These are phyloP conservation scores for Ophiocordyceps camponoti-leonardi DNA, from an alignment of 2,329 filamentous ascomycete genomes.

Conservation along the genomic window DNA sequence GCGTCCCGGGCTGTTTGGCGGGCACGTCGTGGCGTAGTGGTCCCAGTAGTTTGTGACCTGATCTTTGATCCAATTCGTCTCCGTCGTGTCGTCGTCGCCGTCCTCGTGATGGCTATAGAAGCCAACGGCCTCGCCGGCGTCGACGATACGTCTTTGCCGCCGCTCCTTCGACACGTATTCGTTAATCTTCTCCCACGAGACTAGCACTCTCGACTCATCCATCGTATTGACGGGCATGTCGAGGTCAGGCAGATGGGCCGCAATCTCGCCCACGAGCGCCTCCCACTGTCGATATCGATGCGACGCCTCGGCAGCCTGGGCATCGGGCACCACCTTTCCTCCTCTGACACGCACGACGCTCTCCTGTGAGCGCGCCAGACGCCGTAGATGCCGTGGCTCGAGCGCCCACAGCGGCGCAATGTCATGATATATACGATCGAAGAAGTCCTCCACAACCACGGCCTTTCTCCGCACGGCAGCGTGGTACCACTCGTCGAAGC, in stretches of 20 bases:
- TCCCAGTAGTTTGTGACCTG: slow-evolving; percentile 38
- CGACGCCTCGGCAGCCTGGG: slow-evolving; percentile 18
- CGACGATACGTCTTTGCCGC: slow-evolving; percentile 22
- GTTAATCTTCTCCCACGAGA: slow-evolving; percentile 38
- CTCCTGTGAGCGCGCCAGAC: slow-evolving; percentile 22
- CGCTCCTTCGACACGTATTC: slow-evolving; percentile 29
- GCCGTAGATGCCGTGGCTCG: slow-evolving; percentile 20
- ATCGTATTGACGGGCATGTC: slow-evolving; percentile 50
- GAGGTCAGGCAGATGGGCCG: slow-evolving; percentile 40
- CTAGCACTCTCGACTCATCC: slow-evolving; percentile 44
- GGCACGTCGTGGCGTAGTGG: slow-evolving; percentile 36
- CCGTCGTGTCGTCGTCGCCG: slow-evolving; percentile 17
- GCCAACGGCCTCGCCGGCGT: slow-evolving; percentile 24
- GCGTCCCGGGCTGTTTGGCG: slow-evolving; percentile 31
- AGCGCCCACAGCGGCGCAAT: slow-evolving; percentile 43
- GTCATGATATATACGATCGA: slow-evolving; percentile 47
- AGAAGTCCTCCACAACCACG: slow-evolving; percentile 44
- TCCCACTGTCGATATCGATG: slow-evolving; percentile 22
- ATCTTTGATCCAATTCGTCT: slow-evolving; percentile 25
- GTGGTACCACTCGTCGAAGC: slow-evolving; percentile 43
- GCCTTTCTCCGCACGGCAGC: slow-evolving; percentile 34
- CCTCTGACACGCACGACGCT: slow-evolving; percentile 30
- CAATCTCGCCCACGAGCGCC: slow-evolving; percentile 31
- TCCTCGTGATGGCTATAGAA: slow-evolving; percentile 21
- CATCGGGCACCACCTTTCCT: slow-evolving; percentile 19